Conservation (phyloP, 108 stramenopile genomes). For the Mayamaea pseudoterrestris region DNA sequence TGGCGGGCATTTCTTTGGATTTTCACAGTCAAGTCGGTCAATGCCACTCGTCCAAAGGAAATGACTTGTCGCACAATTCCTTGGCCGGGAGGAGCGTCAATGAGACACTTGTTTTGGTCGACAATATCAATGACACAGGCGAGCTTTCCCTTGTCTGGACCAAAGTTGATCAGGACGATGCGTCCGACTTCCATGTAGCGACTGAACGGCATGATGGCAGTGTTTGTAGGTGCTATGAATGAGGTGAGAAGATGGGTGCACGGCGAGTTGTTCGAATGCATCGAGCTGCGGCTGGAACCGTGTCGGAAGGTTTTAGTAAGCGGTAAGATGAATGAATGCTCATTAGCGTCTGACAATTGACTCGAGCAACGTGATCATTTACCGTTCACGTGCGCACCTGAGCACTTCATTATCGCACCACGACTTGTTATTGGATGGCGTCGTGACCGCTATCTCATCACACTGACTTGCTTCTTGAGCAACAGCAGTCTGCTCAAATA, state of each 20-base stretch:
- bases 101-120: conserved; percentile 95
- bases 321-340: no score
- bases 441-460: no score
- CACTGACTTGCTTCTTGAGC: no score
- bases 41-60: conserved; percentile 80
- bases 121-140: conserved; percentile 97
- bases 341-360: no score
- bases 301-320: no score
- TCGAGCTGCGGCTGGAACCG: neutral
- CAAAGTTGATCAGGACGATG: conserved; percentile 96
- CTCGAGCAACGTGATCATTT: no score
- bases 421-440: no score
- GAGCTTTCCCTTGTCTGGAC: conserved; percentile 88
- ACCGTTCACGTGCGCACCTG: no score
- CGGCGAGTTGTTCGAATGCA: neutral
- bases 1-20: conserved; percentile 86
- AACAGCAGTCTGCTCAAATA: no score
- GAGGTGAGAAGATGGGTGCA: neutral
- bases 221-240: no score
- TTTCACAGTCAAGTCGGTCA: conserved; percentile 90
- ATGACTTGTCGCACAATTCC: conserved; percentile 96
- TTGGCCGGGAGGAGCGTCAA: conserved; percentile 88
- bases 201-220: conserved; percentile 75
- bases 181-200: conserved; percentile 99
- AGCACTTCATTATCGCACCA: no score